phyloP scores from a whole-genome alignment of 129 eudicot species.

The Saussurea involucrata region DNA sequence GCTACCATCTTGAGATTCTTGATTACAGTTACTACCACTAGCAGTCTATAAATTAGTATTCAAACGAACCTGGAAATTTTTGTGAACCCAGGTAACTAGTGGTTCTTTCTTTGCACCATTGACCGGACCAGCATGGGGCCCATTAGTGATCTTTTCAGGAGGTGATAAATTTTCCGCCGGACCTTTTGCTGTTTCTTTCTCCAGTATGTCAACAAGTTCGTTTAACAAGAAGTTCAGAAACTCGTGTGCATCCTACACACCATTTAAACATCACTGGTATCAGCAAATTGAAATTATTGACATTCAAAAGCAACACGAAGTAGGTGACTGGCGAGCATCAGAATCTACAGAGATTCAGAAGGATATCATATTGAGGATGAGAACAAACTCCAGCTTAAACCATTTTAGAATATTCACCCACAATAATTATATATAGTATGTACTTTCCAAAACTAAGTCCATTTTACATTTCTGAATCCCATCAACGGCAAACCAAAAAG shows the following conservation, averaged over 20 bases:
- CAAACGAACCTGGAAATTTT: conserved; percentile 76
- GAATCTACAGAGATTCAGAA: neutral
- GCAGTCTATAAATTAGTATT: neutral
- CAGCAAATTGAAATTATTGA: neutral
- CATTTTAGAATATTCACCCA: neutral
- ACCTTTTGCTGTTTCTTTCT: conserved; percentile 69
- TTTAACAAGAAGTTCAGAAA: conserved; percentile 85
- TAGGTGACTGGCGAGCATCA: neutral
- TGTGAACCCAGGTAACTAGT: conserved; percentile 83
- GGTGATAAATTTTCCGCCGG: conserved; percentile 30
- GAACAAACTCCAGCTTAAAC: neutral
- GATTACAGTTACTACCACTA: neutral
- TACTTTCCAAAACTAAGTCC: neutral
- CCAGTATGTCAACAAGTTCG: conserved; percentile 88
- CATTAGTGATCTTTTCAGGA: conserved; percentile 50
- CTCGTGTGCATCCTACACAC: conserved; percentile 90
- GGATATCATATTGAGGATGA: neutral
- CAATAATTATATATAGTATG: neutral
- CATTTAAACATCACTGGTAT: neutral
- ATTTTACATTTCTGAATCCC: too few relatives aligned
- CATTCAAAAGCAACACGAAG: neutral
- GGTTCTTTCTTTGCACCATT: conserved; percentile 75
- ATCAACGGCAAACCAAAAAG: too few relatives aligned
- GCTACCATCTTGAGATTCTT: neutral
- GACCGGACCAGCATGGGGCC: conserved; percentile 43